Evolutionary conservation across 1,139 yeast genomes (phyloP), one percentile per base, ranked within the genome.

Genomic region (Zygosaccharomyces pseudobailii): DNA sequence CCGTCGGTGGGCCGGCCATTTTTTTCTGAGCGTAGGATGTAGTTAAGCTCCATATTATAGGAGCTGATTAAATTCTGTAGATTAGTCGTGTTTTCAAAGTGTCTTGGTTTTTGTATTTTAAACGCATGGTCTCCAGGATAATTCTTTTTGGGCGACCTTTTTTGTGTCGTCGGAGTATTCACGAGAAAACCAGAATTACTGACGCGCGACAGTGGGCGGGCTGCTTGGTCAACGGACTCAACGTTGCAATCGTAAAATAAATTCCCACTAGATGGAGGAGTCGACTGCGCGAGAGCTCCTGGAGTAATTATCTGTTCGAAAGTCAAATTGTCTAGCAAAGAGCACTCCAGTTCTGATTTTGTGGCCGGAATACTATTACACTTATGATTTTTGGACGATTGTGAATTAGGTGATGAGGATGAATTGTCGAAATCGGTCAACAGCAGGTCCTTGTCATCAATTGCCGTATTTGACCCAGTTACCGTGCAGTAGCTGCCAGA

Each of bases 1-100:
- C 21, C 34, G 10, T 10, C 20, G 6, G 7, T 28, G 17, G 8
- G 19, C 20, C 21, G 27, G 23, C 32, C 19, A 38, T 42, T 13
- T 17, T 20, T 37, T 3, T 32, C 42, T 7, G 46, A 35, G 10
- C 23, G 38, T 13, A 43, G 30, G 9, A 48, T 36, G 17, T 48
- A 43, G 22, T 42, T 48, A 7, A 48, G 40, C 34, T 46, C 49
- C 51, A 48, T 48, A 28, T 40, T 45, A 36, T 42, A 40, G 5
- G 40, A 33, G 20, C 36, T 36, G 9, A 43, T 19, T 9, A 43
- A 40, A 31, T 39, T 48, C 31, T 45, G 42, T 19, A 48, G 8
- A 8, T 36, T 23, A 10, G 21, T 36, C 8, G 41, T 13, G 42
- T 33, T 32, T 7, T 28, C 24, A 22, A 13, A 30, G 8, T 34